These are phyloP conservation scores for Mortierella polycephala DNA, from an alignment of 371 early-diverging fungal genomes.

Conservation along the genomic window DNA sequence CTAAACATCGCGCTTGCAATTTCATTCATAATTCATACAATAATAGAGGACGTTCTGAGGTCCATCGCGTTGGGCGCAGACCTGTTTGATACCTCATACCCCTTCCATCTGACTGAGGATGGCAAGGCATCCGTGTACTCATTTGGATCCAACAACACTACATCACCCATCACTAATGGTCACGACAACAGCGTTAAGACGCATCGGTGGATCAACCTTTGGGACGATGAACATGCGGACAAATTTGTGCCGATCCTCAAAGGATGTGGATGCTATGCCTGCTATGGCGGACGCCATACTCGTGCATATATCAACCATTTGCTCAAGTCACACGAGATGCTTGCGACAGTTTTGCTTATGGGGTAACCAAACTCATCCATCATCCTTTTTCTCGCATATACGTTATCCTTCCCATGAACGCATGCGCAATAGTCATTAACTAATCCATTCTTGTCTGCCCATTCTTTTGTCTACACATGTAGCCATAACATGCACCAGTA, in stretches of 20 bases:
- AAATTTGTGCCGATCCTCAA: slow-evolving; percentile 70
- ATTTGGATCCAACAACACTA: slow-evolving; percentile 29
- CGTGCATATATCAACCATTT: slow-evolving; percentile 84
- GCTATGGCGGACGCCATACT: slow-evolving; percentile 68
- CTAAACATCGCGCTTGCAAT: not conserved
- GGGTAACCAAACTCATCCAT: slow-evolving; percentile 41
- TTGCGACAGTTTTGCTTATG: slow-evolving; percentile 80
- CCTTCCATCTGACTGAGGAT: slow-evolving; percentile 59
- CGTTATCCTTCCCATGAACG: not conserved
- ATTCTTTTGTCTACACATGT: slow-evolving; percentile 4
- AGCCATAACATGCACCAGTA: slow-evolving; percentile 79
- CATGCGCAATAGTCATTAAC: not conserved
- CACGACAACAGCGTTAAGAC: not conserved
- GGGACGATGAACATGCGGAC: slow-evolving; percentile 61
- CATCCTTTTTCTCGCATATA: not conserved
- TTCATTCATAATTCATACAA: not conserved
- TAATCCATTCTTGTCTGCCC: not conserved
- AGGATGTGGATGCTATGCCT: slow-evolving; percentile 75
- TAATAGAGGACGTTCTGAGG: slow-evolving; percentile 66
- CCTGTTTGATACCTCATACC: slow-evolving; percentile 77
- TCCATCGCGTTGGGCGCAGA: slow-evolving; percentile 76
- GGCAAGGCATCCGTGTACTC: slow-evolving; percentile 67
- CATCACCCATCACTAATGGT: not conserved
- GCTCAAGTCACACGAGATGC: slow-evolving; percentile 81
- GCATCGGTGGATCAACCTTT: slow-evolving; percentile 59